Base-by-base conservation (phyloP, 225 moss, liverwort and hornwort species). In the Polytrichum commune region DNA sequence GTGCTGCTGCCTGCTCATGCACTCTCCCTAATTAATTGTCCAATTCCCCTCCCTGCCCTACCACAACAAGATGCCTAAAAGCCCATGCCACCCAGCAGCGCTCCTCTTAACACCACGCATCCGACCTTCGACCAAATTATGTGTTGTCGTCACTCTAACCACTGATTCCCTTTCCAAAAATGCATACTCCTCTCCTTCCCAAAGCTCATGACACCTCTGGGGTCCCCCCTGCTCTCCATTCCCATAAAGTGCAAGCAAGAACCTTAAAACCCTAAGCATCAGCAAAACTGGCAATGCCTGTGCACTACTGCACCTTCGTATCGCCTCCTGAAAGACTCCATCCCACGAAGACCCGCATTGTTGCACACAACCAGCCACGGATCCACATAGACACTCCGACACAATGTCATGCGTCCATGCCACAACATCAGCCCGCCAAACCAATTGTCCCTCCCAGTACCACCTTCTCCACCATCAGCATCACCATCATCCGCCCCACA, bases 1-100 rank as follows among this genome's bases (percentile, higher is more conserved):
- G 16, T 46, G 16, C 72, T 75, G 29, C 81, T 74, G 76, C 66
- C 84, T 76, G 25, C 27, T 58, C 64, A 76, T 71, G 69, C 68
- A 75, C 71, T 73, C 77, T 64, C 78, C 75, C 71, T 78, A 75
- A 25, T 33, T 29, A 64, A 65, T 62, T 65, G 26, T 68, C 60
- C 23, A 61, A 32, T n/a, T 61, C 66, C 32, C 54, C 55, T n/a
- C 18, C 4, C 2, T 54, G 24, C 55, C 35, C 54, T 65, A 18
- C 58, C 20, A 6, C 58, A 58, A 58, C 58, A 58, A 7, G 58
- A 58, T 6, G 58, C 58, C n/a, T 58, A 20, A 6, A 58, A 8
- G 6, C 60, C 9, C 53, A 29, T 19, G 46, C 58, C 61, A 74
- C 64, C 64, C 68, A n/a, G 66, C 32, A 53, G 16, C 22, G 35